phyloP scores from a whole-genome alignment of 306 rosid species.

The Macrotyloma uniflorum region DNA sequence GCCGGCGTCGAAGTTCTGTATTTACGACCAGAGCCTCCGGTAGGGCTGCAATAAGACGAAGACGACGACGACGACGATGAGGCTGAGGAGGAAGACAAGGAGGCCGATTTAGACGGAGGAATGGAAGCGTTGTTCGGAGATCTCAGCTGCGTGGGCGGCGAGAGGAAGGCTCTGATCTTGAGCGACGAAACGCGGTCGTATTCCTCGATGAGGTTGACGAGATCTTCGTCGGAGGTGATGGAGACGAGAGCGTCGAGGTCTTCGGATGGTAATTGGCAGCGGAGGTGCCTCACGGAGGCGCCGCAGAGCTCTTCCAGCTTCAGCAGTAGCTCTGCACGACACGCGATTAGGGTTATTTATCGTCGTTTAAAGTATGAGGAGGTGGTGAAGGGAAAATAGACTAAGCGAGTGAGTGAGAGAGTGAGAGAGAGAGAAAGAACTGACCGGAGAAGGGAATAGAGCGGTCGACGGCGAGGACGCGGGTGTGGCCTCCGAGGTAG shows the following conservation, averaged over 20 bases:
- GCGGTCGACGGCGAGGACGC: constrained; percentile 80
- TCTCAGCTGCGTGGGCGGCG: constrained; percentile 65
- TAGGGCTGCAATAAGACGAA: constrained; percentile 38
- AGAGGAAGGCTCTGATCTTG: constrained; percentile 86
- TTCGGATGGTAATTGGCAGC: constrained; percentile 88
- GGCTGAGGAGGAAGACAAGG: constrained; percentile 57
- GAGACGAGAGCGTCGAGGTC: constrained; percentile 94
- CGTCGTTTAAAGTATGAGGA: neutral
- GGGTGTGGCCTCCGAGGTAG: constrained; percentile 88
- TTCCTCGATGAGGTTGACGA: constrained; percentile 82
- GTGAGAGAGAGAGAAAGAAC: constrained; percentile 31
- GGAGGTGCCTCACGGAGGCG: constrained; percentile 60
- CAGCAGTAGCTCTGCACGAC: constrained; percentile 64
- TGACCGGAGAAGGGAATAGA: constrained; percentile 78
- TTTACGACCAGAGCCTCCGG: constrained; percentile 43
- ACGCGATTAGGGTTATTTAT: constrained; percentile 11
- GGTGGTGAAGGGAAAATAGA: neutral
- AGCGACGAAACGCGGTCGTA: constrained; percentile 62
- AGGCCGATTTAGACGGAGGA: constrained; percentile 44
- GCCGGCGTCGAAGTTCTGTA: constrained; percentile 27
- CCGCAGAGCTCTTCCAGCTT: constrained; percentile 81
- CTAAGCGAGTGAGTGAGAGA: too few relatives aligned
- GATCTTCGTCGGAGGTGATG: constrained; percentile 87
- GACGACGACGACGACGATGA: constrained; percentile 46
- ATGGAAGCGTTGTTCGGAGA: constrained; percentile 44